Evolutionary conservation across 2,329 filamentous ascomycete genomes (phyloP), one percentile per base, ranked within the genome.

Genomic region (Cytospora piceae): DNA sequence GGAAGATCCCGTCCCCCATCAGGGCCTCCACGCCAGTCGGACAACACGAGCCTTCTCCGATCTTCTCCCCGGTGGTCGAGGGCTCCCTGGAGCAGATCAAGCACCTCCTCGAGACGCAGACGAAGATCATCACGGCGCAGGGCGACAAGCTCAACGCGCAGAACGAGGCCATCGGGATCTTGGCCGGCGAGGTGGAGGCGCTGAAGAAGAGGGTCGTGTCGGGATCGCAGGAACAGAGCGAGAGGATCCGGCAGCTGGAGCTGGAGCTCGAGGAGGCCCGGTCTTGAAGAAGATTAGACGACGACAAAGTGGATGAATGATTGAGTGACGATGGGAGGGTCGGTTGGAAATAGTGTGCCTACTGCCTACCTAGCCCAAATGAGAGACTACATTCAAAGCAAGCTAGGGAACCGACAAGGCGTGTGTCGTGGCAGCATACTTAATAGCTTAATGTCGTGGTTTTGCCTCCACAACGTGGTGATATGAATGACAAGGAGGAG

Each of bases 31-130:
- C 74, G 27, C 70, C 74, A 51, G 82, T 82, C 37, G 68, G 72
- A 29, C 60, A 52, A 9, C 32, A 52, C 39, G 52, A 63, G 60
- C 53, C 61, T n/a, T 69, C 73, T 39, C 68, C 75, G 39, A 69
- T 75, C 11, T 74, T 76, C 17, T 80, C 81, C 2, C 79, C 83
- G 2, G 83, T 83, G 9, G 81, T 92, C 15, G 87, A 90, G 72
- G 81, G 86, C 34, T 87, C 89, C 7, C 84, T 97, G 53, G 82
- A 86, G 46, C 86, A 94, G 72, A 95, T 96, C 79, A 94, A 92
- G 78, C 81, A 85, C 63, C 80, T 95, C 71, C 82, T 97, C 39
- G 87, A 92, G 75, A 84, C 86, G 69, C 93, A 97, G 79, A 92
- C 86, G 63, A 87, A 86, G 80, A 87, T 93, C 70, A 91, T 97